A percentile compares a stretch with the other conserved stretches of the same genome.
phyloP scores from a whole-genome alignment of 139 green algal species.

The Yamagishiella unicocca region DNA sequence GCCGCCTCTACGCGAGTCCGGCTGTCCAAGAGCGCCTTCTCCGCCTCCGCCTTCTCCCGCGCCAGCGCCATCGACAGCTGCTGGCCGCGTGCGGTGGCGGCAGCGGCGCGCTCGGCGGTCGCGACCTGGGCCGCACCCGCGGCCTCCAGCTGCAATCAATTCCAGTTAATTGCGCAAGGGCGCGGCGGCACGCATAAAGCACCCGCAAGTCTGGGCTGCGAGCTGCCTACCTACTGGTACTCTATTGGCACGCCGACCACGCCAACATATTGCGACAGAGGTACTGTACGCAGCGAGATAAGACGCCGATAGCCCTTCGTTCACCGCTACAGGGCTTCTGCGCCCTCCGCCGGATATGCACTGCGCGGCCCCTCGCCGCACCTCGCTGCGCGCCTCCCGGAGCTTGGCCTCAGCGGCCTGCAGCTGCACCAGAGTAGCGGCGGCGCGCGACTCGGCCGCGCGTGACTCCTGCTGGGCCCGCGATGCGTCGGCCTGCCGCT shows the following conservation, averaged over 20 bases:
- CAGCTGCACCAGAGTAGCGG: neutral
- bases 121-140: neutral
- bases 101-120: neutral
- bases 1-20: neutral
- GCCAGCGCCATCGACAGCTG: neutral
- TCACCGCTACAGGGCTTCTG: neutral
- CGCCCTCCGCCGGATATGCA: neutral
- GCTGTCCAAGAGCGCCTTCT: neutral
- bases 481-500: neutral
- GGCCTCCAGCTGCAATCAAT: conserved; percentile 27
- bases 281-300: neutral
- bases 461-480: neutral
- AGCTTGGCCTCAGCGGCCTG: conserved; percentile 9
- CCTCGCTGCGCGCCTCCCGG: neutral
- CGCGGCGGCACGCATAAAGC: no score
- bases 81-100: conserved; percentile 2
- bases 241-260: neutral
- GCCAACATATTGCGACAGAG: neutral
- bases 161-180: no score
- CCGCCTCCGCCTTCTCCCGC: conserved; percentile 40
- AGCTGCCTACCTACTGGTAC: no score
- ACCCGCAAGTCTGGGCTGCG: no score
- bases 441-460: conserved; percentile 5
- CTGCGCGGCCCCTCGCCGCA: neutral
- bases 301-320: neutral